These are phyloP conservation scores for Spathaspora gorwiae DNA, from an alignment of 805 yeast genomes.

Conservation along the genomic window DNA sequence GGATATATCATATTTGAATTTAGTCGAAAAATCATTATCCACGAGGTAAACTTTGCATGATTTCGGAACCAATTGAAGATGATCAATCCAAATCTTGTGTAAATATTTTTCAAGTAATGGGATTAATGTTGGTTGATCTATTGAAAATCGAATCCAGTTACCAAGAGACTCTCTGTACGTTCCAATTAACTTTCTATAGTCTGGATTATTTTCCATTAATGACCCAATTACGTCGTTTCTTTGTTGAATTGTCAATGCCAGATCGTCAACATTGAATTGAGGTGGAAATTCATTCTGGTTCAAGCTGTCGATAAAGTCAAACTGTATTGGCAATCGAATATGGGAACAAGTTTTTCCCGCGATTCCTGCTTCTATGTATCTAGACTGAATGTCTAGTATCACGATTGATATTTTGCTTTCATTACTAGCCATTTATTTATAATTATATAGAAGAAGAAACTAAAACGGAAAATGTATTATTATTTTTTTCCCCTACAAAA, in stretches of 20 bases:
- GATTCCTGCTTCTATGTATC: slow-evolving; percentile 19
- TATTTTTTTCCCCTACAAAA: slow-evolving; percentile 12
- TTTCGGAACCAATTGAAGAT: slow-evolving; percentile 7
- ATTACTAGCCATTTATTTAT: neutral
- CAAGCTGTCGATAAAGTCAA: neutral
- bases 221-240: slow-evolving; percentile 1
- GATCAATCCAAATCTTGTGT: slow-evolving; percentile 10
- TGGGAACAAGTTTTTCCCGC: slow-evolving; percentile 22
- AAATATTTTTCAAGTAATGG: slow-evolving; percentile 8
- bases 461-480: neutral
- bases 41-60: slow-evolving; percentile 19
- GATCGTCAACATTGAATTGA: slow-evolving; percentile 16
- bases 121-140: slow-evolving; percentile 1
- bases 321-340: slow-evolving; percentile 3
- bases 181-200: slow-evolving; percentile 1
- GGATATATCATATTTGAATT: slow-evolving; percentile 13
- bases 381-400: slow-evolving; percentile 13
- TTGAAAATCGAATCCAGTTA: slow-evolving; percentile 4
- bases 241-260: slow-evolving; percentile 15
- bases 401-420: slow-evolving; percentile 8
- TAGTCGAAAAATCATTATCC: slow-evolving; percentile 10
- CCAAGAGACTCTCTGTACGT: neutral
- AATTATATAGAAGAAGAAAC: neutral
- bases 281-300: slow-evolving; percentile 12
- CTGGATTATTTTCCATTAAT: neutral